A percentile compares a stretch with the other conserved stretches of the same genome.
Evolutionary conservation across 192 early-diverging fungal genomes (phyloP).

Genomic region (Lobulomyces angularis): DNA sequence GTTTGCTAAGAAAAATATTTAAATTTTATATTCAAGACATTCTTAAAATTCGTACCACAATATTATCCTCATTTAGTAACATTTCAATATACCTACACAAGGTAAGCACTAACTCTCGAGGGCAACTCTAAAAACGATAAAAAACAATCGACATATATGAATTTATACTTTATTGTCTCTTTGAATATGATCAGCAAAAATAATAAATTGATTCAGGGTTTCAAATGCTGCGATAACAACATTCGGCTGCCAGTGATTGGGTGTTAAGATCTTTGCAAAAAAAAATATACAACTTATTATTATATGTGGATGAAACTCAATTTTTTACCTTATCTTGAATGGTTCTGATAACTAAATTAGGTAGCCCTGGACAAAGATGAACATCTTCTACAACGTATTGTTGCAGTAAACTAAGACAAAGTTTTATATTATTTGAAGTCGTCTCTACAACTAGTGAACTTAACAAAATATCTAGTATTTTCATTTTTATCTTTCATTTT

Average conservation of each 20-base stretch:
- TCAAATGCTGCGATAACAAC: too few relatives aligned
- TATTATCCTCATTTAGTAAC: constrained; percentile 37
- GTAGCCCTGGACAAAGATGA: constrained; percentile 56
- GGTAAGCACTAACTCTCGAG: constrained; percentile 53
- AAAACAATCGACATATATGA: too few relatives aligned
- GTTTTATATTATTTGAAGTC: constrained; percentile 48
- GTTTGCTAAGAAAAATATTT: constrained; percentile 17
- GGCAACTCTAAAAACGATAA: constrained; percentile 33
- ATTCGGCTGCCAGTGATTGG: too few relatives aligned
- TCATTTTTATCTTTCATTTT: constrained; percentile 43
- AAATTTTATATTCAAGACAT: neutral
- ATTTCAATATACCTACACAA: constrained; percentile 62
- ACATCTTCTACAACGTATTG: constrained; percentile 67
- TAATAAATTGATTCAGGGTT: constrained; percentile 8
- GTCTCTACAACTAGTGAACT: constrained; percentile 52
- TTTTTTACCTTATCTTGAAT: constrained; percentile 69
- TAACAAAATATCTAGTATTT: constrained; percentile 54
- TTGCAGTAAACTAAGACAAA: constrained; percentile 51
- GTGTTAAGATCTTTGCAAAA: constrained; percentile 34
- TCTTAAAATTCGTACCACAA: constrained; percentile 27
- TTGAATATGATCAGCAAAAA: constrained; percentile 1
- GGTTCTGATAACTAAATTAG: constrained; percentile 48
- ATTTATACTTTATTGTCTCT: neutral
- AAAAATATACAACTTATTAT: neutral
- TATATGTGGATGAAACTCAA: too few relatives aligned